Evolutionary conservation across 176 grass and related monocot species (phyloP).

Genomic region (Bolboschoenus planiculmis): DNA sequence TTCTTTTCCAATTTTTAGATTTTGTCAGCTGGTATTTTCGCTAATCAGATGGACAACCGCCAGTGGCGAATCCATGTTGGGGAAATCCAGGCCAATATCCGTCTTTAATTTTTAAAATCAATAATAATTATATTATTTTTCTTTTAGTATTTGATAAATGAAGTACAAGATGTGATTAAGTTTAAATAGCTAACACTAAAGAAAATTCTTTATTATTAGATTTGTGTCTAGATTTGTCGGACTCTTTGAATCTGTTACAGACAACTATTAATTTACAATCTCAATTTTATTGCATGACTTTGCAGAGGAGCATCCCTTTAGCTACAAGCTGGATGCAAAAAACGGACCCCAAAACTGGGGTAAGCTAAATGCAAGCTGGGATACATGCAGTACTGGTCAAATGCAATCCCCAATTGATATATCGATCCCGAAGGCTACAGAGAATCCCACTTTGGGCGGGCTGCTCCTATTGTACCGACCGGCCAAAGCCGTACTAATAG

Average conservation of each 20-base stretch:
- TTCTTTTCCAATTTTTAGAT: neutral
- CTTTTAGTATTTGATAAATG: too few relatives aligned
- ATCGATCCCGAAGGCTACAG: conserved; percentile 13
- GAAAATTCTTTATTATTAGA: too few relatives aligned
- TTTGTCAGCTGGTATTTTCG: neutral
- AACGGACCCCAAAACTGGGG: neutral
- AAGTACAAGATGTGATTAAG: too few relatives aligned
- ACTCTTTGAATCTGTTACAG: too few relatives aligned
- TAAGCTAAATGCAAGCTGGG: neutral
- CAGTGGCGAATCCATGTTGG: too few relatives aligned
- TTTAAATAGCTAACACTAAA: too few relatives aligned
- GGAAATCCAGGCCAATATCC: too few relatives aligned
- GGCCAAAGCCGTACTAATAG: conserved; percentile 33
- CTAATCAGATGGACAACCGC: neutral
- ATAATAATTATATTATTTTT: too few relatives aligned
- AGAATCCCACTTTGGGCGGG: conserved; percentile 28
- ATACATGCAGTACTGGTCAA: conserved; percentile 3
- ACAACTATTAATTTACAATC: neutral
- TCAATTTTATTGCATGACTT: neutral
- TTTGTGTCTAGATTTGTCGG: too few relatives aligned
- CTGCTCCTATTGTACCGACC: conserved; percentile 46
- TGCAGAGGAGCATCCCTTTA: conserved; percentile 11
- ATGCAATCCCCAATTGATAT: conserved; percentile 77
- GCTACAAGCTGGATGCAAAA: neutral
- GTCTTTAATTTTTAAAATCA: too few relatives aligned